These are phyloP conservation scores for Trichoderma breve DNA, from an alignment of 2,329 filamentous ascomycete species.

Conservation along the genomic window DNA sequence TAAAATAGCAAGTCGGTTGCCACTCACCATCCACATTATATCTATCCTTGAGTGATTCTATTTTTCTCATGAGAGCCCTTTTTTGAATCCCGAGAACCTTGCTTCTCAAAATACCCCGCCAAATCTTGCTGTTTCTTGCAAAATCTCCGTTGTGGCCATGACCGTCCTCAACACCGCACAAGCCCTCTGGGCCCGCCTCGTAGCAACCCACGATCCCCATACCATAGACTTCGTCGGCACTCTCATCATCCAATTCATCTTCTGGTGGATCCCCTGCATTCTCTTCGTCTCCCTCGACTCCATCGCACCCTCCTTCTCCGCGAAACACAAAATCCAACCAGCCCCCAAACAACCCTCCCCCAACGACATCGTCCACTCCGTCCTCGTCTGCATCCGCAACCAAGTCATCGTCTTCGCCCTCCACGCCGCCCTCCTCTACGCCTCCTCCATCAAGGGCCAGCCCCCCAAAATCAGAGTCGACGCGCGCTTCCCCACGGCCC, in stretches of 20 bases:
- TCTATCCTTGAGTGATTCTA: not conserved
- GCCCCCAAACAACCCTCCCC: slow-evolving; percentile 48
- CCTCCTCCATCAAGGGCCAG: slow-evolving; percentile 19
- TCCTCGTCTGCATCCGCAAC: slow-evolving; percentile 46
- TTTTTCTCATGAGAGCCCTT: not conserved
- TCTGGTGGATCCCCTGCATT: slow-evolving; percentile 46
- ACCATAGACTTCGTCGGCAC: slow-evolving; percentile 43
- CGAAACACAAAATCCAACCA: slow-evolving; percentile 54
- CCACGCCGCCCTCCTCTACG: slow-evolving; percentile 26
- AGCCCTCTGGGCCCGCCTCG: slow-evolving; percentile 27
- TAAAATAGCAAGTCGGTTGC: not conserved
- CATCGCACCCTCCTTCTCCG: slow-evolving; percentile 47
- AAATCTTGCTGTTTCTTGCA: not conserved
- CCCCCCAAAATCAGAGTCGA: slow-evolving; percentile 41
- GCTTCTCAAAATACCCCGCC: not conserved
- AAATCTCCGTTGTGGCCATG: not conserved
- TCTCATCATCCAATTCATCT: slow-evolving; percentile 40
- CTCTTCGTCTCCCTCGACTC: slow-evolving; percentile 44
- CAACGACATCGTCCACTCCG: slow-evolving; percentile 44
- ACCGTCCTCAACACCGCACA: not conserved
- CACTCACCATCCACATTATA: not conserved
- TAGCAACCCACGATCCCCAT: slow-evolving; percentile 30
- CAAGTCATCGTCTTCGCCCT: slow-evolving; percentile 42
- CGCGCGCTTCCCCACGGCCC: slow-evolving; percentile 34
- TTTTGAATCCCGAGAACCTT: not conserved